Percentiles rank a stretch among this genome's conserved stretches.
These are phyloP conservation scores for Medicago arabica DNA, from an alignment of 306 rosid genomes.

Conservation along the genomic window DNA sequence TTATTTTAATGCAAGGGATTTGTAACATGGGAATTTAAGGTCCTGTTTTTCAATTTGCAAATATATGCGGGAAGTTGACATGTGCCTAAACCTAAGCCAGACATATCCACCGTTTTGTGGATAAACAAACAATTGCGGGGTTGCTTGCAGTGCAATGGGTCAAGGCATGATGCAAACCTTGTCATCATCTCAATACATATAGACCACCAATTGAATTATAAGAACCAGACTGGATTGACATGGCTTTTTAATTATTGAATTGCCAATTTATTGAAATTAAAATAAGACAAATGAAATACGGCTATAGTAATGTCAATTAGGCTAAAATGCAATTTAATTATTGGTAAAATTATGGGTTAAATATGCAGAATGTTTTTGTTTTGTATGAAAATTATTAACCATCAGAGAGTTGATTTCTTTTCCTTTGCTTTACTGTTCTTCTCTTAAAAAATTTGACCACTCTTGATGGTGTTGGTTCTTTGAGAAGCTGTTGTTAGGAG, in stretches of 20 bases:
- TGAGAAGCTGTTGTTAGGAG: too few relatives aligned
- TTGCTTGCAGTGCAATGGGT: conserved; percentile 28
- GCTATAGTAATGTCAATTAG: background rate
- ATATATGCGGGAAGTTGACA: conserved; percentile 31
- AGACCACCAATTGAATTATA: background rate
- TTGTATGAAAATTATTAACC: too few relatives aligned
- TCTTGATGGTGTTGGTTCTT: too few relatives aligned
- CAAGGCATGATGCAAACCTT: conserved; percentile 18
- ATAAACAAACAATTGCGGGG: background rate
- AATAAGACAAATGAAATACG: background rate
- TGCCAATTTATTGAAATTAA: too few relatives aligned
- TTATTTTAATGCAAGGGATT: conserved; percentile 5
- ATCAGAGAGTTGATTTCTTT: too few relatives aligned
- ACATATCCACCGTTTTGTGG: conserved; percentile 8
- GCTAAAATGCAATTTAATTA: background rate
- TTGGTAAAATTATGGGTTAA: background rate
- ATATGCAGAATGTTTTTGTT: too few relatives aligned
- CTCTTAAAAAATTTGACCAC: too few relatives aligned
- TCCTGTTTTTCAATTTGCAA: conserved; percentile 32
- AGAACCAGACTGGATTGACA: conserved; percentile 14
- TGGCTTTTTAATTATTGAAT: background rate
- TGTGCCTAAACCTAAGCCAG: conserved; percentile 4
- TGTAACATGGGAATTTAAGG: conserved; percentile 19
- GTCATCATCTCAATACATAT: background rate
- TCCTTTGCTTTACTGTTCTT: too few relatives aligned